Evolutionary conservation across 2,329 filamentous ascomycete genomes (phyloP).

Genomic region (Fusarium sp.): DNA sequence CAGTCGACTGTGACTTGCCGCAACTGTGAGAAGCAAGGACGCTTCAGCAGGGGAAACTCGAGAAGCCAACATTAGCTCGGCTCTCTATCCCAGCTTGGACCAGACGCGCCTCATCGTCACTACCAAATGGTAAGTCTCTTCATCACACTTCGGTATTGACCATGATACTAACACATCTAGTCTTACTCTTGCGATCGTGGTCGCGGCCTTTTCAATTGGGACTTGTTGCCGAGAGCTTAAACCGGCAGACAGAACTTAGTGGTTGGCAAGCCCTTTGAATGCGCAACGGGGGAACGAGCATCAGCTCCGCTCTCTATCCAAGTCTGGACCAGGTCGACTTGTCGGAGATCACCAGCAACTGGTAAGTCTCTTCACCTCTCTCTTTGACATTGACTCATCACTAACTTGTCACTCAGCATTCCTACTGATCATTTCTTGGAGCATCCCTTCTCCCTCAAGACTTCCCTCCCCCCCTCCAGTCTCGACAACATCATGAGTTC

Average conservation of each 20-base stretch:
- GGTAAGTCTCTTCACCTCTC: neutral
- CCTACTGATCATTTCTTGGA: neutral
- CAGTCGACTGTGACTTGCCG: constrained; percentile 71
- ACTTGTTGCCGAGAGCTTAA: too few species aligned
- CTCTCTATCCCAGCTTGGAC: constrained; percentile 60
- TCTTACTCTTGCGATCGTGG: neutral
- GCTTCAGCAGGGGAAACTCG: constrained; percentile 73
- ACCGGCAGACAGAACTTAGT: too few species aligned
- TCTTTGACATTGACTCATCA: too few species aligned
- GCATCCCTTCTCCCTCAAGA: neutral
- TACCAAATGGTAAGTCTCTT: neutral
- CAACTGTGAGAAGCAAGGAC: constrained; percentile 69
- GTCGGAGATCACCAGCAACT: neutral
- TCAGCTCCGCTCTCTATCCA: neutral
- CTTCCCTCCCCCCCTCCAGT: neutral
- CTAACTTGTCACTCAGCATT: neutral
- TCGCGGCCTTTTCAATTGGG: too few species aligned
- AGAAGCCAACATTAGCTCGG: constrained; percentile 67
- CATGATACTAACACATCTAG: neutral
- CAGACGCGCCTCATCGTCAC: constrained; percentile 51
- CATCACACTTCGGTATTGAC: too few species aligned
- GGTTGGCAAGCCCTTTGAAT: too few species aligned
- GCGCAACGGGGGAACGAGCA: neutral
- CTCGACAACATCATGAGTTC: neutral
- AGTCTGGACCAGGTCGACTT: neutral